Base-by-base conservation (phyloP, 139 green algal genomes). In the Deuterostichococcus epilithicus region DNA sequence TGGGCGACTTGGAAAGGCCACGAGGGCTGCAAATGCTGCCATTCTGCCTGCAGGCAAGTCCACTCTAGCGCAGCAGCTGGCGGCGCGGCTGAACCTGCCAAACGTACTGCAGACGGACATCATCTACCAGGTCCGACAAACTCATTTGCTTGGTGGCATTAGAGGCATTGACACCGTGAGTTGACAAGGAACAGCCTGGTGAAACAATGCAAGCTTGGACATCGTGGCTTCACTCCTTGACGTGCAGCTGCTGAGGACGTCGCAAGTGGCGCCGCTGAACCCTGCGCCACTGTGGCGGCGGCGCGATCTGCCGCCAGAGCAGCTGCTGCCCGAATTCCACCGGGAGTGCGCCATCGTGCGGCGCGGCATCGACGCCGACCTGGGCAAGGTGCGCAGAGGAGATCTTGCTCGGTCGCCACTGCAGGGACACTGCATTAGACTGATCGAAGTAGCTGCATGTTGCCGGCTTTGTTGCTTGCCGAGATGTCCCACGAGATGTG, bases 101-200 rank as follows among this genome's bases (percentile, higher is more conserved):
- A 98, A 97, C 72, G 91, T 98, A 5, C 86, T 98, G 77, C 93
- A 94, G 80, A 97, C 91, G 28, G 91, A 96, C 74, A 81, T 96
- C 33, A 86, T 97, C 0, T 93, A 91, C 76, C 88, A 96, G 85
- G 83, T 95, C 39, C 0, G 82, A 34, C 1, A 13, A 8, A 52
- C 42, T 52, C 13, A 23, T 52, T 52, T 52, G 42, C 42, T 52
- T 52, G 13, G 8, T 8, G 8, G 13, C 42, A 52, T 23, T 52
- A 23, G 42, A 23, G 8, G 42, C 13, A 8, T 52, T 8, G 8
- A 52, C 10, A 23, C 42, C 8, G 42, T 13, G 10, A 23, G 42
- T 23, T 52, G 10, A 52, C 10, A 8, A 52, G 42, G 42, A 13
- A 8, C 8, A 52, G 8, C 10, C 42, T 52, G 8, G 42, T 52